Percentiles rank a stretch among this genome's conserved stretches.
Conservation (phyloP, 805 yeast genomes). For the Metschnikowia aberdeeniae region DNA sequence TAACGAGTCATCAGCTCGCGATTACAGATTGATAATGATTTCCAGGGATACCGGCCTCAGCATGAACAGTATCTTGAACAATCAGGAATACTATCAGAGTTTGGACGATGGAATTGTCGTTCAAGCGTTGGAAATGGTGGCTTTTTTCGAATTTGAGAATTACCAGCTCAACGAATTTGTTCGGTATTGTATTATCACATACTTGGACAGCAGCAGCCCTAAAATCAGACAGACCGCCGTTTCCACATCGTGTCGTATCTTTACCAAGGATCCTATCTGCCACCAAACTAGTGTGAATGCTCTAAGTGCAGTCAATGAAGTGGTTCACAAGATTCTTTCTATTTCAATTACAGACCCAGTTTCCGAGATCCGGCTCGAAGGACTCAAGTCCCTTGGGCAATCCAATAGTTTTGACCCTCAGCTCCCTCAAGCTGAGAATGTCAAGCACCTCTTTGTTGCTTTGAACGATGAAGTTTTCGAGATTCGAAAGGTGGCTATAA, state of each 20-base stretch:
- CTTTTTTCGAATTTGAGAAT: conserved; percentile 68
- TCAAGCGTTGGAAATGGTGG: conserved; percentile 75
- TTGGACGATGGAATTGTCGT: conserved; percentile 50
- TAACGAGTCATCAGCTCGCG: conserved; percentile 64
- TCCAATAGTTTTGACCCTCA: conserved; percentile 84
- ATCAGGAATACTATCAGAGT: conserved; percentile 30
- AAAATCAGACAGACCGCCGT: conserved; percentile 83
- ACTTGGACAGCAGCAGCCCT: conserved; percentile 75
- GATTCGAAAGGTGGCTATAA: conserved; percentile 73
- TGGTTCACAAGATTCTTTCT: conserved; percentile 72
- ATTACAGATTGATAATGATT: conserved; percentile 71
- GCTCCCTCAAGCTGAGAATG: conserved; percentile 89
- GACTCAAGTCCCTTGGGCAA: conserved; percentile 56
- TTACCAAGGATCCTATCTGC: conserved; percentile 77
- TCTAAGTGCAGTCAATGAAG: conserved; percentile 76
- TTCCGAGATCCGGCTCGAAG: conserved; percentile 79
- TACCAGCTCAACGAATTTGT: conserved; percentile 85
- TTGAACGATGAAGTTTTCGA: conserved; percentile 86
- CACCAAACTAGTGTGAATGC: conserved; percentile 79
- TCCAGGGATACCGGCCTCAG: conserved; percentile 59
- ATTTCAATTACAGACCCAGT: conserved; percentile 85
- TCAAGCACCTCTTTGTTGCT: conserved; percentile 78
- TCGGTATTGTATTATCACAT: conserved; percentile 74
- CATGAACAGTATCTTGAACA: conserved; percentile 29
- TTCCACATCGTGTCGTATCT: conserved; percentile 72